Conservation (phyloP, 2,329 filamentous ascomycete species). For the Stachybotrys elegans region DNA sequence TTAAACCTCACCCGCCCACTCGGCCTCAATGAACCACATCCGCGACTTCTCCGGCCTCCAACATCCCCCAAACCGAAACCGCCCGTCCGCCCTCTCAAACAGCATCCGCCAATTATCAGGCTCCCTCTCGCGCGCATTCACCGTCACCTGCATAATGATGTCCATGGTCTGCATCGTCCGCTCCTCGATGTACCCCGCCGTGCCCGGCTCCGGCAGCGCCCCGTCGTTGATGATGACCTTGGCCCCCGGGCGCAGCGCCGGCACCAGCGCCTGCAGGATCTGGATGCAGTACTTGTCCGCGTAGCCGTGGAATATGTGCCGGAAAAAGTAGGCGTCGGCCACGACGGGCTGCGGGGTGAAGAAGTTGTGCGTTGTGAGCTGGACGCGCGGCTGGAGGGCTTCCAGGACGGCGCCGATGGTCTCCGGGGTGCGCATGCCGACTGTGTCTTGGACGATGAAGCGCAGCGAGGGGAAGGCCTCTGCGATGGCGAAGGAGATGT, state of each 20-base stretch:
- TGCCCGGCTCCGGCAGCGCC: constrained; percentile 15
- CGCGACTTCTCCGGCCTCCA: constrained; percentile 16
- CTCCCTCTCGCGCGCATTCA: constrained; percentile 41
- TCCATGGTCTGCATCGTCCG: constrained; percentile 36
- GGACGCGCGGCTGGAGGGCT: constrained; percentile 12
- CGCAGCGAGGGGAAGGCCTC: constrained; percentile 15
- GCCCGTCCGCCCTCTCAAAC: constrained; percentile 30
- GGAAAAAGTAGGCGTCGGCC: constrained; percentile 23
- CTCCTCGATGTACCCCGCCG: constrained; percentile 21
- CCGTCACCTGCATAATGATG: constrained; percentile 39
- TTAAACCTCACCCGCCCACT: constrained; percentile 23
- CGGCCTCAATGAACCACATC: constrained; percentile 31
- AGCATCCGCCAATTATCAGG: constrained; percentile 36
- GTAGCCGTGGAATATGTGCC: constrained; percentile 28
- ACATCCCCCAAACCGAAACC: constrained; percentile 30
- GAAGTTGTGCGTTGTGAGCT: constrained; percentile 21
- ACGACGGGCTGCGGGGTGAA: constrained; percentile 19
- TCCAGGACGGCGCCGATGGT: constrained; percentile 14
- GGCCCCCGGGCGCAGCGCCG: constrained; percentile 20
- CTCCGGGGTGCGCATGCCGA: constrained; percentile 23
- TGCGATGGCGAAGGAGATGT: constrained; percentile 16
- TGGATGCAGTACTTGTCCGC: constrained; percentile 25
- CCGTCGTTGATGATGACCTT: constrained; percentile 20
- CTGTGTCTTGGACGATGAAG: constrained; percentile 47
- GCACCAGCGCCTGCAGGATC: constrained; percentile 24